Evolutionary conservation across 2,329 filamentous ascomycete genomes (phyloP).

Genomic region (Verticillium nubilum): DNA sequence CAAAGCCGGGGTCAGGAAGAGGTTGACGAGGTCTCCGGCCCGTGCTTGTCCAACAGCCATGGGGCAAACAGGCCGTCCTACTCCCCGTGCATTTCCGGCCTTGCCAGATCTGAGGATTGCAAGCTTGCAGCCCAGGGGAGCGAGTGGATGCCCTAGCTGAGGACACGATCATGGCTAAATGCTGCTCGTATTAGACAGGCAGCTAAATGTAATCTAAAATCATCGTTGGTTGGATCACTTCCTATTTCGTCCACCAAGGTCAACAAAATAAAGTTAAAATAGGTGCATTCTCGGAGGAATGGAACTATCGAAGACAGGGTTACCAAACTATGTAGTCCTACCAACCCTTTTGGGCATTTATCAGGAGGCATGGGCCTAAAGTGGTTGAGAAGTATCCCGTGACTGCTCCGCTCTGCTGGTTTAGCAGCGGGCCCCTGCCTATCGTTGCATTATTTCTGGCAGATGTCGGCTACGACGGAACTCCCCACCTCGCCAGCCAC

Average conservation of each 20-base stretch:
- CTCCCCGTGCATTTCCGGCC: not conserved
- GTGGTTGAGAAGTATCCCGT: too few relatives aligned
- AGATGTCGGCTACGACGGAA: too few relatives aligned
- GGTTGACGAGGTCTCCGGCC: not conserved
- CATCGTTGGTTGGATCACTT: not conserved
- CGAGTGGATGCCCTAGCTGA: not conserved
- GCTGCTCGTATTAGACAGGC: not conserved
- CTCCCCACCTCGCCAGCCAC: too few relatives aligned
- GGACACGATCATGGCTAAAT: not conserved
- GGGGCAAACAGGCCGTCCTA: not conserved
- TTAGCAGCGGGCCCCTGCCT: too few relatives aligned
- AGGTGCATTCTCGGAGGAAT: too few relatives aligned
- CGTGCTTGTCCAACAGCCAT: not conserved
- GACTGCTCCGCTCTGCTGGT: too few relatives aligned
- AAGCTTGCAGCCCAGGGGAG: not conserved
- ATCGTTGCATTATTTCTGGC: too few relatives aligned
- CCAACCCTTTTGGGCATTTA: too few relatives aligned
- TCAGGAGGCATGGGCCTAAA: too few relatives aligned
- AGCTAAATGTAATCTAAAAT: not conserved
- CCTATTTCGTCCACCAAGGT: too few relatives aligned
- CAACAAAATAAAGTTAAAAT: too few relatives aligned
- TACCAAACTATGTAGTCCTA: too few relatives aligned
- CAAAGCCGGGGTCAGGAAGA: not conserved
- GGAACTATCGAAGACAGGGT: not conserved
- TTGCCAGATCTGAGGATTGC: not conserved